Conservation (phyloP, 2,329 filamentous ascomycete genomes). For the Sarocladium kiliense region DNA sequence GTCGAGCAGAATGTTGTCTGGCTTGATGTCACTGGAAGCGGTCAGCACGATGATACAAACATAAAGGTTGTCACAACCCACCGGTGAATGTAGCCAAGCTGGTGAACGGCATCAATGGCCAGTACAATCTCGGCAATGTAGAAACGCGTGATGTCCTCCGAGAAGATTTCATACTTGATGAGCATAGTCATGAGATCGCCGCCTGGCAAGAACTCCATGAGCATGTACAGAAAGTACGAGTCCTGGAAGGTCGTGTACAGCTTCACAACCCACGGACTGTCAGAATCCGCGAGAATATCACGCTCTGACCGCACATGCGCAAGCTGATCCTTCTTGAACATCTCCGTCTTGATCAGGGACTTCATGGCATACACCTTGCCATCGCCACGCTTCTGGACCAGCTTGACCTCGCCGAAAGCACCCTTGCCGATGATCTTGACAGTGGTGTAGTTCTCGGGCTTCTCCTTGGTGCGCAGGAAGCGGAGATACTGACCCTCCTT, state of each 20-base stretch:
- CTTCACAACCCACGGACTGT: conserved; percentile 99
- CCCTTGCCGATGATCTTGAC: conserved; percentile 99
- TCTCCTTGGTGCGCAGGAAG: conserved; percentile 89
- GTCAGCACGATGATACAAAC: neutral
- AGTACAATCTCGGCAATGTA: conserved; percentile 98
- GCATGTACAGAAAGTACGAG: conserved; percentile 91
- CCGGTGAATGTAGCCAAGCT: conserved; percentile 97
- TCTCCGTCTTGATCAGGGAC: conserved; percentile 96
- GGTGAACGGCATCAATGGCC: conserved; percentile 98
- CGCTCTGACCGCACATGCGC: conserved; percentile 96
- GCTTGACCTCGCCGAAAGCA: conserved; percentile 95
- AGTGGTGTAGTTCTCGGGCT: conserved; percentile 89
- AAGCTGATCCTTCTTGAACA: conserved; percentile 99
- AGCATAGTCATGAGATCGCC: conserved; percentile 99
- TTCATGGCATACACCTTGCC: conserved; percentile 98
- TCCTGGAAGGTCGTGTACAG: conserved; percentile 98
- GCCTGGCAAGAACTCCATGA: conserved; percentile 98
- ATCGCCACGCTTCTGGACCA: conserved; percentile 93
- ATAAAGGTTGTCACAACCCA: conserved; percentile 38
- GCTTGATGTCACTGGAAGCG: conserved; percentile 82
- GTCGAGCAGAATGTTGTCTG: conserved; percentile 96
- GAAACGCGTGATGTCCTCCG: conserved; percentile 96
- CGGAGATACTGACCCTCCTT: conserved; percentile 91
- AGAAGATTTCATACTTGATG: conserved; percentile 99
- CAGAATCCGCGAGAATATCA: conserved; percentile 97